phyloP scores from a whole-genome alignment of 805 yeast genomes.

The Ogataea chonburiensis region DNA sequence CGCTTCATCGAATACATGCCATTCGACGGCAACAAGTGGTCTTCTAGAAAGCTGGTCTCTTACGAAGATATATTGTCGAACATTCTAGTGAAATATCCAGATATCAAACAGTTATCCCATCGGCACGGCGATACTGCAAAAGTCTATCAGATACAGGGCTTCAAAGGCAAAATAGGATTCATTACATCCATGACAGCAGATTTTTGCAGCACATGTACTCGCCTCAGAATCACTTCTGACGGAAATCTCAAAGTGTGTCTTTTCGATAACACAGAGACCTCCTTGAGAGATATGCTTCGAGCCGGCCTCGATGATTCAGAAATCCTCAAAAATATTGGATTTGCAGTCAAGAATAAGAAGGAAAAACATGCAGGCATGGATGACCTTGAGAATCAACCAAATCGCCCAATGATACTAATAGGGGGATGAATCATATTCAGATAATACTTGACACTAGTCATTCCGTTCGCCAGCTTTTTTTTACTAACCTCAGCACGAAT shows the following conservation, averaged over 20 bases:
- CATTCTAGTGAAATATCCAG: conserved; percentile 35
- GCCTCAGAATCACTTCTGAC: conserved; percentile 50
- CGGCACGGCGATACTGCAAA: conserved; percentile 51
- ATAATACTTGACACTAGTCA: background rate
- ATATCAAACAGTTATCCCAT: conserved; percentile 22
- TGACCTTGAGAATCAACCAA: conserved; percentile 43
- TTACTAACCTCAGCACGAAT: conserved; percentile 12
- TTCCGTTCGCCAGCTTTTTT: conserved; percentile 1
- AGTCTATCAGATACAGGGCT: conserved; percentile 42
- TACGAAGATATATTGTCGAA: conserved; percentile 42
- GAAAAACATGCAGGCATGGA: conserved; percentile 53
- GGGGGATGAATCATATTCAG: conserved; percentile 47
- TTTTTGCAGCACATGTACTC: conserved; percentile 52
- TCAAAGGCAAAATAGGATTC: conserved; percentile 47
- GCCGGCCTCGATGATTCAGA: conserved; percentile 36
- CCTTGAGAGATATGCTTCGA: conserved; percentile 45
- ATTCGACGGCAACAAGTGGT: conserved; percentile 56
- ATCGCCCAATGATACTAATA: conserved; percentile 56
- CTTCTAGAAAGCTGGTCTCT: conserved; percentile 42
- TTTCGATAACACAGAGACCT: conserved; percentile 51
- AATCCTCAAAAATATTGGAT: conserved; percentile 40
- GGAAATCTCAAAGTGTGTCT: conserved; percentile 56
- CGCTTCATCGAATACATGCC: conserved; percentile 62
- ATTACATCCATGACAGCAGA: conserved; percentile 56
- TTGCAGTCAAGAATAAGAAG: conserved; percentile 46